Evolutionary conservation across 306 rosid species (phyloP).

Genomic region (Gillenia trifoliata): DNA sequence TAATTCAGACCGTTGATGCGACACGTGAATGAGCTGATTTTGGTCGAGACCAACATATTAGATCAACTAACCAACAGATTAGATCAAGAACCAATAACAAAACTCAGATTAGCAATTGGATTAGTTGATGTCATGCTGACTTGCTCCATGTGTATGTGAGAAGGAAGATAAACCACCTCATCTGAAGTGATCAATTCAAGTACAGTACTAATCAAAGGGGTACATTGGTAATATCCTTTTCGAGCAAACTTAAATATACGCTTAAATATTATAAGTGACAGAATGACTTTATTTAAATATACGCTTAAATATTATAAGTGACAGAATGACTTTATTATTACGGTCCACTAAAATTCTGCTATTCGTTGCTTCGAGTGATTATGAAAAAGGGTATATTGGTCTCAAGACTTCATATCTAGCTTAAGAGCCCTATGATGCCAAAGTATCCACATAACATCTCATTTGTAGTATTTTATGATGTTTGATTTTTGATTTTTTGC

Average conservation of each 20-base stretch:
- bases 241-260: background rate
- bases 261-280: no score
- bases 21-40: background rate
- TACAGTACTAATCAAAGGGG: background rate
- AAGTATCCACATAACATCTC: constrained; percentile 2
- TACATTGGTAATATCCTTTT: no score
- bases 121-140: background rate
- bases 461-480: background rate
- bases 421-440: background rate
- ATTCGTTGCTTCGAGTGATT: background rate
- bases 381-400: background rate
- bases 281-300: no score
- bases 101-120: background rate
- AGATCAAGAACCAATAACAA: background rate
- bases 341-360: no score
- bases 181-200: background rate
- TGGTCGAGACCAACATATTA: background rate
- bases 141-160: background rate
- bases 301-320: no score
- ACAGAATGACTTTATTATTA: no score
- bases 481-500: no score
- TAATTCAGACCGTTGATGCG: background rate
- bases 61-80: background rate
- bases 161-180: background rate
- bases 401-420: background rate